phyloP scores from a whole-genome alignment of 2,329 filamentous ascomycete species.

The Endoconidiophora laricicola region DNA sequence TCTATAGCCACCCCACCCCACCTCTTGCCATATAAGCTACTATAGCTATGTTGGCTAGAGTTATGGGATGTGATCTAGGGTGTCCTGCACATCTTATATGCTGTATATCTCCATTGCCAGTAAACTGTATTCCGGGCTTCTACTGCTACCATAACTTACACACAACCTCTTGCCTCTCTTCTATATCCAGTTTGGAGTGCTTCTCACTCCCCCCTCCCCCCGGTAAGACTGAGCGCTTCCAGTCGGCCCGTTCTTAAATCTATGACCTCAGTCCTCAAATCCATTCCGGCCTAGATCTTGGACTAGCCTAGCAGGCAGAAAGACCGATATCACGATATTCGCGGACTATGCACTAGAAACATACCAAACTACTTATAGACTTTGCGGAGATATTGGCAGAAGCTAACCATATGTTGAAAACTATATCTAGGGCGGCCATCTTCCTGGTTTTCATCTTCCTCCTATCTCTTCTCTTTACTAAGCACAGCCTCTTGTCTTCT shows the following conservation, averaged over 20 bases:
- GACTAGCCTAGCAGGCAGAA: background rate
- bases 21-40: background rate
- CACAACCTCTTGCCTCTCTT: background rate
- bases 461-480: slow-evolving; percentile 10
- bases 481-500: slow-evolving; percentile 9
- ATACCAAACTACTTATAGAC: background rate
- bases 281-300: background rate
- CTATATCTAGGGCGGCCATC: slow-evolving; percentile 12
- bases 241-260: slow-evolving; percentile 11
- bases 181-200: background rate
- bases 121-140: background rate
- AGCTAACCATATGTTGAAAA: slow-evolving; percentile 5
- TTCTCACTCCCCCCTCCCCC: background rate
- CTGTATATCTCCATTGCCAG: background rate
- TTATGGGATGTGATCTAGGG: background rate
- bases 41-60: no score
- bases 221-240: slow-evolving; percentile 4
- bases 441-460: slow-evolving; percentile 3
- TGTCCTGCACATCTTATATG: background rate
- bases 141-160: background rate
- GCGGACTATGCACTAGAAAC: background rate
- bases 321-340: background rate
- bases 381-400: background rate
- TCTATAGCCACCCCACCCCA: background rate
- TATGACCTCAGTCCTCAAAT: slow-evolving; percentile 4